A percentile compares a stretch with the other conserved stretches of the same genome.
Conservation (phyloP, 768 basidiomycete species). For the Crepidotus variabilis region DNA sequence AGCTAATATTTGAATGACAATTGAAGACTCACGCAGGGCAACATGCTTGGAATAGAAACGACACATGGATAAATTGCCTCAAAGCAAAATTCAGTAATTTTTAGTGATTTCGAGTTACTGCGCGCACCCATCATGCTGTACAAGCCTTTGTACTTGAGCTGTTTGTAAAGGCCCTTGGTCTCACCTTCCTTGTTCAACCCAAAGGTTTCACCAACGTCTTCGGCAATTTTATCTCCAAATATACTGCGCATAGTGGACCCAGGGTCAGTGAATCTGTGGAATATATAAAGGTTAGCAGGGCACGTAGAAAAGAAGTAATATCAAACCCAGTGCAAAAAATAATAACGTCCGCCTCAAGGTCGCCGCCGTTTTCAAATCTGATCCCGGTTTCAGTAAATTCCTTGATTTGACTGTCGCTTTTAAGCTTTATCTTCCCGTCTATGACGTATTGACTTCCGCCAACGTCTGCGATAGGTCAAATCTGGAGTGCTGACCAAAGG, state of each 20-base stretch:
- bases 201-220: slow-evolving; percentile 49
- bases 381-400: slow-evolving; percentile 41
- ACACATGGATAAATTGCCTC: slow-evolving; percentile 55
- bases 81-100: slow-evolving; percentile 41
- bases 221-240: slow-evolving; percentile 38
- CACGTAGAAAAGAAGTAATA: neutral
- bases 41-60: slow-evolving; percentile 68
- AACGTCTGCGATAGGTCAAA: slow-evolving; percentile 34
- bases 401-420: slow-evolving; percentile 51
- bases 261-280: slow-evolving; percentile 41
- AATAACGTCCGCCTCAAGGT: slow-evolving; percentile 49
- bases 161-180: slow-evolving; percentile 41
- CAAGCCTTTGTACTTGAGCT: neutral
- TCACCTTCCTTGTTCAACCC: slow-evolving; percentile 66
- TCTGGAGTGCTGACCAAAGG: neutral
- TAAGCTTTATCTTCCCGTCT: slow-evolving; percentile 70
- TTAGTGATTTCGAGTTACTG: neutral
- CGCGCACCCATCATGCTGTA: neutral
- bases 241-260: slow-evolving; percentile 39
- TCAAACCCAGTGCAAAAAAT: slow-evolving; percentile 57
- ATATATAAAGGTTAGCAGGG: neutral
- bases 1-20: too few species aligned
- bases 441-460: slow-evolving; percentile 59
- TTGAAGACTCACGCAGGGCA: slow-evolving; percentile 53
- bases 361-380: slow-evolving; percentile 45